Conservation (phyloP, 2,329 filamentous ascomycete species). For the Diaporthe sp. region DNA sequence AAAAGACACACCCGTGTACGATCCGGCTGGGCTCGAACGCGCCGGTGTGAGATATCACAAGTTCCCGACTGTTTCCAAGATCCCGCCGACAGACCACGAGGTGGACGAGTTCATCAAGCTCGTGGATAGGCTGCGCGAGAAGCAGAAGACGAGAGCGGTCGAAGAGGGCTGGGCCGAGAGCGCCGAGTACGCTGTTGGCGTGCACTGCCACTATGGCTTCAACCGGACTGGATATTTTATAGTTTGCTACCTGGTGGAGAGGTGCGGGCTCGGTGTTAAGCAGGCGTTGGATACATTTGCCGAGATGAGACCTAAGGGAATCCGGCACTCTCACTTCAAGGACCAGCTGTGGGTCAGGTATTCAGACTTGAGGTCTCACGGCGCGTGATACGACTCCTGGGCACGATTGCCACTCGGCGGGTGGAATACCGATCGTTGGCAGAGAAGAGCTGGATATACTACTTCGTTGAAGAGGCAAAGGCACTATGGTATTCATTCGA, state of each 20-base stretch:
- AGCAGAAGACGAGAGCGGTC: conserved; percentile 59
- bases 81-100: conserved; percentile 74
- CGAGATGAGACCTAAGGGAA: conserved; percentile 78
- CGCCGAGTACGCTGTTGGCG: conserved; percentile 70
- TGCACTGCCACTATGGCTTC: conserved; percentile 97
- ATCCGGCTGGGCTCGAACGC: conserved; percentile 75
- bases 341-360: conserved; percentile 87
- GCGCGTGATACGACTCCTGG: neutral
- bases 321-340: conserved; percentile 89
- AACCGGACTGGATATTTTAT: conserved; percentile 95
- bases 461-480: neutral
- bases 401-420: too few species aligned
- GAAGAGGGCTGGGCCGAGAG: conserved; percentile 52
- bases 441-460: neutral
- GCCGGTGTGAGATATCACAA: conserved; percentile 82
- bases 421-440: neutral
- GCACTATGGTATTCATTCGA: neutral
- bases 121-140: conserved; percentile 68
- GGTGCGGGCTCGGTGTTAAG: conserved; percentile 75
- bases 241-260: conserved; percentile 89
- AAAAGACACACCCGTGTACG: conserved; percentile 90
- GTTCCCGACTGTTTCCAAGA: conserved; percentile 91
- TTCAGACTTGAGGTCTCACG: conserved; percentile 45
- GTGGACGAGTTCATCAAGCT: conserved; percentile 64
- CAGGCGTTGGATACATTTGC: conserved; percentile 85